Conservation (phyloP, 2,329 filamentous ascomycete species). For the Sporothrix humicola region DNA sequence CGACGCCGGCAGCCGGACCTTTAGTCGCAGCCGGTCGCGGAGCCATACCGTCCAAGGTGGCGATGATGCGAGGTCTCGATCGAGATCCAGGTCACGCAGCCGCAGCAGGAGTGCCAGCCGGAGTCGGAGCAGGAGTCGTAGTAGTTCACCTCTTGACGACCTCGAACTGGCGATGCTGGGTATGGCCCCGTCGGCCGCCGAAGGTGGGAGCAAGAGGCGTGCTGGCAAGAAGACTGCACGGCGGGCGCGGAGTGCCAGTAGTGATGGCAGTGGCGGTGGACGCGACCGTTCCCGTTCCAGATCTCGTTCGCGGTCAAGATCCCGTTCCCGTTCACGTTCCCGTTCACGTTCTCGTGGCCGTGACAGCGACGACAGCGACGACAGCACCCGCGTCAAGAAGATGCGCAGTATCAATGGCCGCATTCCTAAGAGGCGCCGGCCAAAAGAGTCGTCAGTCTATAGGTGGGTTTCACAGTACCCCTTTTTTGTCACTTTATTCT, state of each 20-base stretch:
- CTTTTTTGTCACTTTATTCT: background rate
- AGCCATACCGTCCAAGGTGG: background rate
- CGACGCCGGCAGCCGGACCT: too few species aligned
- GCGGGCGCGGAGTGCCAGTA: background rate
- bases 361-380: background rate
- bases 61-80: too few species aligned
- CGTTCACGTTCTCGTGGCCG: background rate
- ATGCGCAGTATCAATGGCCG: slow-evolving; percentile 20
- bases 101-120: slow-evolving; percentile 10
- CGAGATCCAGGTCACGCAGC: background rate
- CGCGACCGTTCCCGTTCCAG: background rate
- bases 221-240: slow-evolving; percentile 1
- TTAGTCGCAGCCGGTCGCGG: slow-evolving; percentile 13
- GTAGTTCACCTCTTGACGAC: slow-evolving; percentile 39
- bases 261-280: background rate
- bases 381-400: slow-evolving; percentile 1
- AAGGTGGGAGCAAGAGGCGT: slow-evolving; percentile 13
- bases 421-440: slow-evolving; percentile 28
- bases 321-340: background rate
- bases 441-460: slow-evolving; percentile 26
- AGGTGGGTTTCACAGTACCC: background rate
- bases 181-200: slow-evolving; percentile 38
- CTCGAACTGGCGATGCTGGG: slow-evolving; percentile 41
- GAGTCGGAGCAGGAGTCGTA: slow-evolving; percentile 33
- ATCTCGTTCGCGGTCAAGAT: background rate